Base-by-base conservation (phyloP, 495 filamentous ascomycete species). In the Penicillium alfredii region DNA sequence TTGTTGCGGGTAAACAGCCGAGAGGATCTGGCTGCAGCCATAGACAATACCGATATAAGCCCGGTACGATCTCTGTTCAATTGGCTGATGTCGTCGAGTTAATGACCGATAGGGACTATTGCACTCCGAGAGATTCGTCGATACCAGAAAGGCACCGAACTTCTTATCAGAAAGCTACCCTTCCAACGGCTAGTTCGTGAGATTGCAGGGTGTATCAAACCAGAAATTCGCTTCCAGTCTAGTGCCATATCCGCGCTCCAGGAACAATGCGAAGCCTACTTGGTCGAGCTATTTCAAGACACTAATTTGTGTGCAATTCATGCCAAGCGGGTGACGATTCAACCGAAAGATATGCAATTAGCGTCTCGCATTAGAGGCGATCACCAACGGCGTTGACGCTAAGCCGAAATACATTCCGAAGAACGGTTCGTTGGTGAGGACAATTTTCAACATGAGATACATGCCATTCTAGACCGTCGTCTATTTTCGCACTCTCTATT, bases 51-150 rank as follows among this genome's bases (percentile, higher is more conserved):
- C n/a, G n/a, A n/a, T n/a, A n/a, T n/a, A n/a, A n/a, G n/a, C n/a
- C n/a, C n/a, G n/a, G n/a, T n/a, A n/a, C n/a, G n/a, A n/a, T n/a
- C n/a, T n/a, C n/a, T n/a, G n/a, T n/a, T n/a, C n/a, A n/a, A n/a
- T n/a, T n/a, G n/a, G n/a, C n/a, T n/a, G n/a, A n/a, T n/a, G n/a
- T n/a, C n/a, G n/a, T n/a, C n/a, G n/a, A n/a, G n/a, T n/a, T n/a
- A n/a, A n/a, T n/a, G n/a, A n/a, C n/a, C n/a, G n/a, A n/a, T n/a
- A 80, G 80, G 80, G 76, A 99, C 92, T 75, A 93, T 99, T 83
- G 92, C 92, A 88, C 92, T 99, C 57, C 92, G 92, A 89, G 92
- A 99, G 78, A 99, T 99, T 68, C 93, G 92, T 89, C 92, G 92
- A 63, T 99, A 99, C 82, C 92, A 99, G 81, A 99, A 99, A 81